These are phyloP conservation scores for Neurospora terricola DNA, from an alignment of 495 filamentous ascomycete genomes.

Conservation along the genomic window DNA sequence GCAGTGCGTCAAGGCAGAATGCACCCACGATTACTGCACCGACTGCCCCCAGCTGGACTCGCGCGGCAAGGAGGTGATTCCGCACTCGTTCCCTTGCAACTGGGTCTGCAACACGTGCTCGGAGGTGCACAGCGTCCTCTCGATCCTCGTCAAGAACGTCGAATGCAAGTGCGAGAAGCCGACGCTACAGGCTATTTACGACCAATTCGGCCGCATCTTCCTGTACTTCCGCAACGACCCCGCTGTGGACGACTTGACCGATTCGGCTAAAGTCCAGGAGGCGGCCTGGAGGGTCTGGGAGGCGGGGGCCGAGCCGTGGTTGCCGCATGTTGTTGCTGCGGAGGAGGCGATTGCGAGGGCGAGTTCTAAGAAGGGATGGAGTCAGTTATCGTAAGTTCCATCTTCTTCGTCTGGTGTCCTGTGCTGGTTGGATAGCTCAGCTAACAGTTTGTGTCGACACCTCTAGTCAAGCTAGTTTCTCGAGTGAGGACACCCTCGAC, in stretches of 20 bases:
- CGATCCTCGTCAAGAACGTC: slow-evolving; percentile 10
- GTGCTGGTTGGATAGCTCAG: background rate
- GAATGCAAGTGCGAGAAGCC: slow-evolving; percentile 13
- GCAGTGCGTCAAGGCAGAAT: background rate
- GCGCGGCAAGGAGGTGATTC: slow-evolving; percentile 5
- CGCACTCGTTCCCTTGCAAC: slow-evolving; percentile 15
- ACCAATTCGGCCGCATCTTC: slow-evolving; percentile 22
- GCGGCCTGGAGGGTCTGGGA: slow-evolving; percentile 17
- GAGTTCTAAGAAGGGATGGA: slow-evolving; percentile 11
- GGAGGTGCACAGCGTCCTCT: slow-evolving; percentile 9
- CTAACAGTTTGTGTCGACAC: background rate
- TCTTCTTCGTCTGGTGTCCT: background rate
- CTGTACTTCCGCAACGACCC: slow-evolving; percentile 24
- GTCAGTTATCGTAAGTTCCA: slow-evolving; percentile 8
- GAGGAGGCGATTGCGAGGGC: slow-evolving; percentile 18
- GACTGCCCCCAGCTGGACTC: slow-evolving; percentile 5
- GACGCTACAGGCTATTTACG: slow-evolving; percentile 22
- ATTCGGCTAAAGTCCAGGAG: slow-evolving; percentile 17
- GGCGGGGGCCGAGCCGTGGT: slow-evolving; percentile 17
- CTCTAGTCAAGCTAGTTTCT: slow-evolving; percentile 6
- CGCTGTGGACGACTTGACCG: slow-evolving; percentile 16
- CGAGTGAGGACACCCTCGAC: slow-evolving; percentile 8
- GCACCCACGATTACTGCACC: slow-evolving; percentile 9
- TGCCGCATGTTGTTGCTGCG: slow-evolving; percentile 3
- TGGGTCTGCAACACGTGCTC: slow-evolving; percentile 22